Evolutionary conservation across 2,329 filamentous ascomycete species (phyloP), one percentile per base, ranked within the genome.

Genomic region (Hypoxylon rubiginosum): DNA sequence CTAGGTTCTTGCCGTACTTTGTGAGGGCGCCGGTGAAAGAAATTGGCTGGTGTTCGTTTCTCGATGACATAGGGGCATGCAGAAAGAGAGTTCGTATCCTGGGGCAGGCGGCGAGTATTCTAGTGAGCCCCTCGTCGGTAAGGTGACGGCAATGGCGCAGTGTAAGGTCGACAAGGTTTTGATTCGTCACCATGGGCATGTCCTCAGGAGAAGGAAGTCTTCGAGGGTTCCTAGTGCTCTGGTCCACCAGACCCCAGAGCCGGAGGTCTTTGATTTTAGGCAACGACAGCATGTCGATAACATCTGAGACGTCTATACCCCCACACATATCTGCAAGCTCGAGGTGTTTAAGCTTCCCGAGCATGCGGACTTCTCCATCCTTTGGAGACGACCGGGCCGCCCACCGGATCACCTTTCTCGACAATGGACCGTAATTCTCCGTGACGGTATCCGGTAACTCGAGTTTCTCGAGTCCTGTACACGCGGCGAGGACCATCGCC

Each of bases 51-150:
- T 15, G 2, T 7, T 7, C n/a, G 39, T 19, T 24, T 6, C 2
- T 6, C 41, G 6, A 13, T 7, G 8, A 1, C n/a, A 28, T 52
- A 11, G 45, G 50, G 43, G 52, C 26, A 7, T 57, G 19, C 36
- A 65, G n/a, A n/a, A 48, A 61, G 13, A 66, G 58, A 2, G 50
- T 39, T 19, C 50, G 63, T 5, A 43, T 30, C 24, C 17, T 2
- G 11, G 24, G 34, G n/a, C 63, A 62, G 1, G 49, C 53, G 2
- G 41, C 36, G 21, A 66, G 63, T 0, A 39, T 7, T 30, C 28
- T n/a, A 13, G 15, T 15, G 13, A 39, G 34, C 5, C 6, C 5
- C 13, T 39, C 4, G 13, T 39, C 28, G 28, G 5, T 9, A 9
- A 30, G 8, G 28, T 7, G 3, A 7, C 5, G 5, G 28, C 28